Conservation (phyloP, 2,329 filamentous ascomycete species). For the Aspergillus terreus region DNA sequence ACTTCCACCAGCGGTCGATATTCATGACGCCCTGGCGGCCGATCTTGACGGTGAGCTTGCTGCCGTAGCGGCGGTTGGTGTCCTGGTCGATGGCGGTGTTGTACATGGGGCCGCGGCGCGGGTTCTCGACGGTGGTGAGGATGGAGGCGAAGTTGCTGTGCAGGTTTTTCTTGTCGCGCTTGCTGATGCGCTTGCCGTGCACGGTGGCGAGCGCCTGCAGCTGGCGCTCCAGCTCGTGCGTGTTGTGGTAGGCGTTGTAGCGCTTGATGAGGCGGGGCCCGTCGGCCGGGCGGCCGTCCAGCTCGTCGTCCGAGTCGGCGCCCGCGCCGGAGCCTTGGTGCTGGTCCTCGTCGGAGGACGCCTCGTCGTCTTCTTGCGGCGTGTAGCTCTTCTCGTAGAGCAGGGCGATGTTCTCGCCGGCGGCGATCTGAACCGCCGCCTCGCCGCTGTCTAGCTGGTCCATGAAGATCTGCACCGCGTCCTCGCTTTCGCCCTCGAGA, state of each 20-base stretch:
- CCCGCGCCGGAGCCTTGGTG: slow-evolving; percentile 35
- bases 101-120: slow-evolving; percentile 63
- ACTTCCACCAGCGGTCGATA: slow-evolving; percentile 72
- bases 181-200: slow-evolving; percentile 60
- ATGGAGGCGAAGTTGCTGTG: slow-evolving; percentile 65
- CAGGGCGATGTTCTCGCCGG: slow-evolving; percentile 76
- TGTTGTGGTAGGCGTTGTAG: slow-evolving; percentile 65
- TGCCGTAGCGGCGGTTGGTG: slow-evolving; percentile 58
- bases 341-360: slow-evolving; percentile 40
- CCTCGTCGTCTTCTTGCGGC: slow-evolving; percentile 56
- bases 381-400: slow-evolving; percentile 72
- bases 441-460: slow-evolving; percentile 79
- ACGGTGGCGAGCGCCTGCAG: slow-evolving; percentile 59
- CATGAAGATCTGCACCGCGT: slow-evolving; percentile 73
- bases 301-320: slow-evolving; percentile 27
- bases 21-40: slow-evolving; percentile 55
- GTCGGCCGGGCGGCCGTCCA: slow-evolving; percentile 29
- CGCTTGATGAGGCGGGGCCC: slow-evolving; percentile 54
- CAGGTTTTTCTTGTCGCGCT: slow-evolving; percentile 64
- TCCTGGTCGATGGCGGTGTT: slow-evolving; percentile 61
- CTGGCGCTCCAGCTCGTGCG: slow-evolving; percentile 56
- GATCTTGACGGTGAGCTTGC: slow-evolving; percentile 59
- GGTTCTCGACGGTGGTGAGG: slow-evolving; percentile 62
- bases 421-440: slow-evolving; percentile 68
- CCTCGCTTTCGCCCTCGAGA: slow-evolving; percentile 65